Percentiles rank a stretch among this genome's conserved stretches.
Evolutionary conservation across 441 rosid genomes (phyloP).

Genomic region (Pelargonium myrrhifolium): DNA sequence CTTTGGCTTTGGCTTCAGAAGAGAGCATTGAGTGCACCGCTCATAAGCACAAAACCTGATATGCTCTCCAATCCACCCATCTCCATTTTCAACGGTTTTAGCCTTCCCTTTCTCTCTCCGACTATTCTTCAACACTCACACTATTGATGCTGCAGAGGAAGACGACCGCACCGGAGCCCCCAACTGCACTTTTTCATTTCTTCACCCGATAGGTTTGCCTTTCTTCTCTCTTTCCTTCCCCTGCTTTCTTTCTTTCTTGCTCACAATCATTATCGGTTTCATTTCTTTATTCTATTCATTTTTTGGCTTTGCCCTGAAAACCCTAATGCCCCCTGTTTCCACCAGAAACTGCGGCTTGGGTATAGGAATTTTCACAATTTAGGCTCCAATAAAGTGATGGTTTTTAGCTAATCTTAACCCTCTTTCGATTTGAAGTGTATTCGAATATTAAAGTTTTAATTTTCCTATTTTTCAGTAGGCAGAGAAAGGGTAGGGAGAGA

Average conservation of each 20-base stretch:
- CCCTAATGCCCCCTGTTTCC: not conserved
- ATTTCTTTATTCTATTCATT: not conserved
- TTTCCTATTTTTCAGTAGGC: not conserved
- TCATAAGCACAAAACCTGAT: not conserved
- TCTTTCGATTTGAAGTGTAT: not conserved
- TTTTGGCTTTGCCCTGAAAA: not conserved
- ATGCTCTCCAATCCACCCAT: not conserved
- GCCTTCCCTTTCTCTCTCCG: not conserved
- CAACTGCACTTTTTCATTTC: not conserved
- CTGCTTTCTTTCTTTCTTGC: not conserved
- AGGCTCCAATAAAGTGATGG: not conserved
- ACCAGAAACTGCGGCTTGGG: not conserved
- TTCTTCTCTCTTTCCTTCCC: not conserved
- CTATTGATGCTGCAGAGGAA: not conserved
- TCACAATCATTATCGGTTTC: not conserved
- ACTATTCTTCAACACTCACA: not conserved
- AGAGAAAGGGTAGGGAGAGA: not conserved
- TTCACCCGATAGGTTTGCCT: not conserved
- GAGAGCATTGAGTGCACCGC: not conserved
- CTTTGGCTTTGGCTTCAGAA: not conserved
- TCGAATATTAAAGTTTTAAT: not conserved
- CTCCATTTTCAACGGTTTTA: not conserved
- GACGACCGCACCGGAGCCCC: not conserved
- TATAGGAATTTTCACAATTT: not conserved
- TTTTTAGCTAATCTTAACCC: not conserved